Percentiles rank a stretch among this genome's conserved stretches.
phyloP scores from a whole-genome alignment of 108 stramenopile genomes.

The Cyclotella baltica region DNA sequence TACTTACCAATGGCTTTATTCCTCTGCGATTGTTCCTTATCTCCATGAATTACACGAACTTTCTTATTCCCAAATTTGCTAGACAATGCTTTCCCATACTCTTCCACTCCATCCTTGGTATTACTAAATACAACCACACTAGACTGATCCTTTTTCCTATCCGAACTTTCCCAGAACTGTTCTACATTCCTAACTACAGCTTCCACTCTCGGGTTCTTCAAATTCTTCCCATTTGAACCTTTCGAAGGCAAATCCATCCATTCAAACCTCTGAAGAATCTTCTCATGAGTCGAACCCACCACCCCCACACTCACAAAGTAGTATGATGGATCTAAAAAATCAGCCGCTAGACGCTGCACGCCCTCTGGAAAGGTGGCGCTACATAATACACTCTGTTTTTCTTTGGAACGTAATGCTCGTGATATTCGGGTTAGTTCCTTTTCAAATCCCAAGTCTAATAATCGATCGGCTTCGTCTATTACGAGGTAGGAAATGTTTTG shows the following conservation, averaged over 20 bases:
- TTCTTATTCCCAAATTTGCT: not conserved
- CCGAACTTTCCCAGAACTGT: constrained; percentile 61
- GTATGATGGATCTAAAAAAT: constrained; percentile 52
- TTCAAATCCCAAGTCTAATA: constrained; percentile 93
- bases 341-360: constrained; percentile 64
- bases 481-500: constrained; percentile 79
- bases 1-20: constrained; percentile 45
- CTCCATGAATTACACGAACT: constrained; percentile 73
- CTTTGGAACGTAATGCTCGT: not conserved
- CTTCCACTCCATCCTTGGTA: constrained; percentile 48
- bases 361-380: constrained; percentile 77
- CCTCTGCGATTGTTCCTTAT: constrained; percentile 77
- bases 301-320: constrained; percentile 42
- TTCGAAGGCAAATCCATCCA: constrained; percentile 5
- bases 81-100: constrained; percentile 31
- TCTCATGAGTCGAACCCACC: constrained; percentile 46
- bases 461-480: constrained; percentile 94
- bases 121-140: constrained; percentile 66
- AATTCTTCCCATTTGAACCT: constrained; percentile 44
- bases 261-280: constrained; percentile 18
- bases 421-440: constrained; percentile 61
- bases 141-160: constrained; percentile 72
- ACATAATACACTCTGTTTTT: constrained; percentile 75
- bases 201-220: constrained; percentile 39
- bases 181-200: constrained; percentile 16